Conservation (phyloP, 495 filamentous ascomycete species). For the Amphirosellinia nigrospora region DNA sequence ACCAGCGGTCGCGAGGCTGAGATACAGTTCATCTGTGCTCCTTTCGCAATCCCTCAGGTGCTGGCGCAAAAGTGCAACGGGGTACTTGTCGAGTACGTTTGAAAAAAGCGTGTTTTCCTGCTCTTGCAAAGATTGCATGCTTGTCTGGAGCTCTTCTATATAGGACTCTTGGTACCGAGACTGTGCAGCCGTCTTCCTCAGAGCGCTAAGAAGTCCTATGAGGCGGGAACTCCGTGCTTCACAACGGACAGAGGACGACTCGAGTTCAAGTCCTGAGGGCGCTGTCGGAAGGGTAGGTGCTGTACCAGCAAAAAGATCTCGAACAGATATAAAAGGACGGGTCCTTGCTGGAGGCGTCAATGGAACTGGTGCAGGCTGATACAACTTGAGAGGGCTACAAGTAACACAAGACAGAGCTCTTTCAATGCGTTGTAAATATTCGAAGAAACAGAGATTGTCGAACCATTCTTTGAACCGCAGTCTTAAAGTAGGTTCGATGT, state of each 20-base stretch:
- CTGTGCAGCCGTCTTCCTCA: background rate
- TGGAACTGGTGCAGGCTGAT: background rate
- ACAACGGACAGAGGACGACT: background rate
- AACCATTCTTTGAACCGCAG: conserved; percentile 9
- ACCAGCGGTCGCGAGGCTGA: background rate
- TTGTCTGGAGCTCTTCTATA: conserved; percentile 14
- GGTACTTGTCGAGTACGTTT: background rate
- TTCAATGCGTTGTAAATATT: conserved; percentile 6
- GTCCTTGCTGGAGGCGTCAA: background rate
- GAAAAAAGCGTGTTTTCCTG: background rate
- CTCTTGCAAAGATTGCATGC: conserved; percentile 20
- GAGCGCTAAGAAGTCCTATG: background rate
- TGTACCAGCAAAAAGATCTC: background rate
- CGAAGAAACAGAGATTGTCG: background rate
- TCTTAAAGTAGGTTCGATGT: background rate
- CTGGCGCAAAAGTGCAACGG: background rate
- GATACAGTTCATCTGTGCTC: background rate
- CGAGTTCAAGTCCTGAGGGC: background rate
- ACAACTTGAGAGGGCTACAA: background rate
- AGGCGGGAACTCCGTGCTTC: background rate
- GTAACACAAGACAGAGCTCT: background rate
- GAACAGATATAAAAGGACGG: conserved; percentile 19
- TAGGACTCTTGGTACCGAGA: conserved; percentile 4
- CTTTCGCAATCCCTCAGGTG: conserved; percentile 2
- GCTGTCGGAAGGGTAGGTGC: background rate